Base-by-base conservation (phyloP, 176 grass and related monocot genomes). In the Pharus latifolius region DNA sequence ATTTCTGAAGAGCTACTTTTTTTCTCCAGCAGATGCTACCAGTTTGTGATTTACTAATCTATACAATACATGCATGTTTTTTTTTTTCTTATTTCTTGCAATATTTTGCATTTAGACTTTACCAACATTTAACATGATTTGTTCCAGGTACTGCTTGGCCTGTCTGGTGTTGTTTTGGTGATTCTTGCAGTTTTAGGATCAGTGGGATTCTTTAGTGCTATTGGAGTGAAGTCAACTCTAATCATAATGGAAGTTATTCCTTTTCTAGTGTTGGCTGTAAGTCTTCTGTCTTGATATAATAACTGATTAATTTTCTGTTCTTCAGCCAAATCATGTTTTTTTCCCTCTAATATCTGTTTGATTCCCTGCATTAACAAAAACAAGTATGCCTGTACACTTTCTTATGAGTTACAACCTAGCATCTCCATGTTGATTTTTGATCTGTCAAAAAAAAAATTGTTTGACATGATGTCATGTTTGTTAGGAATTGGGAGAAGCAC, bases 181-280 rank as follows among this genome's bases (percentile, higher is more conserved):
- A 78, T 94, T 81, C 95, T 99, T 42, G 93, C 95, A 74, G 95
- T 99, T 85, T 46, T 99, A 62, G 87, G 87, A 78, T 99, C 95
- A 75, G 65, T 99, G 47, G 95, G 90, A 60, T 88, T 99, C 78
- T 99, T 91, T 74, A 99, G 87, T 79, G 84, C 85, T 63, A 68
- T 92, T 67, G 90, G 87, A 71, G 84, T 99, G 60, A 99, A 94
- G 80, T 93, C 95, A 38, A 99, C 95, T 29, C 84, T 99, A 50
- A 99, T 99, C 48, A 99, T 99, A 60, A 91, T 99, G 90, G 95
- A 99, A 99, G 95, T 99, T 33, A 99, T 99, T 81, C 95, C 95
- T 40, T 99, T 99, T 88, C 87, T 99, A 57, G 95, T 88, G 72
- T 72, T 99, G 35, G 95, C 95, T 14, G 95, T 99, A 99, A 85